Base-by-base conservation (phyloP, 2,329 filamentous ascomycete genomes). In the Penicillium brasilianum region DNA sequence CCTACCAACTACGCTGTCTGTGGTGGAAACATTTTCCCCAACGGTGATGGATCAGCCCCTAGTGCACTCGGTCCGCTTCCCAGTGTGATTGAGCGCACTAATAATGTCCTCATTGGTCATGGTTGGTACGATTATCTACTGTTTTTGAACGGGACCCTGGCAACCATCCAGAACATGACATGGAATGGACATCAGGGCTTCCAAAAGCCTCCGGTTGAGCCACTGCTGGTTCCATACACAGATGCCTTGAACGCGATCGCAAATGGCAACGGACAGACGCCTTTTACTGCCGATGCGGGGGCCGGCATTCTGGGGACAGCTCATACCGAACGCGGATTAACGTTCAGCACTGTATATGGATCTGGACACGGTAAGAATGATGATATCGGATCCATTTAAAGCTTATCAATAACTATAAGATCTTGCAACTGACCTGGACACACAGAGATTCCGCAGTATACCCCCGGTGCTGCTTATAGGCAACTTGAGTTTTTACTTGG, bases 101-200 rank as follows among this genome's bases (percentile, higher is more conserved):
- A 89, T 50, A 88, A 89, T 63, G 90, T 91, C 9, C 83, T 95
- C 66, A 87, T 95, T 69, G 88, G 83, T 2, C 90, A 93, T 70
- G 91, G 90, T 11, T 79, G 84, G 52, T 82, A 89, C 11, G 91
- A 93, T 76, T 90, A 84, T 71, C 83, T 90, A 61, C 82, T 92
- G 10, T 80, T 89, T 25, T 80, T 83, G 69, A 90, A 90, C 72
- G 90, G 90, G 16, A 90, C 90, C 0, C 80, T 94, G 1, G 79
- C 92, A 7, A 84, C 84, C 1, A 88, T 93, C 60, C 90, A 94
- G 72, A 93, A 93, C 78, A 91, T 93, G 87, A 93, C 90, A 0
- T 94, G 88, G 87, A 86, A 86, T 59, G 90, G 90, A 4, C 74
- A 82, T 46, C 85, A 90, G 55, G 91, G 91, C 0, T 93, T 94